Conservation (phyloP, 2,329 filamentous ascomycete species). For the Penicillium vulpinum region DNA sequence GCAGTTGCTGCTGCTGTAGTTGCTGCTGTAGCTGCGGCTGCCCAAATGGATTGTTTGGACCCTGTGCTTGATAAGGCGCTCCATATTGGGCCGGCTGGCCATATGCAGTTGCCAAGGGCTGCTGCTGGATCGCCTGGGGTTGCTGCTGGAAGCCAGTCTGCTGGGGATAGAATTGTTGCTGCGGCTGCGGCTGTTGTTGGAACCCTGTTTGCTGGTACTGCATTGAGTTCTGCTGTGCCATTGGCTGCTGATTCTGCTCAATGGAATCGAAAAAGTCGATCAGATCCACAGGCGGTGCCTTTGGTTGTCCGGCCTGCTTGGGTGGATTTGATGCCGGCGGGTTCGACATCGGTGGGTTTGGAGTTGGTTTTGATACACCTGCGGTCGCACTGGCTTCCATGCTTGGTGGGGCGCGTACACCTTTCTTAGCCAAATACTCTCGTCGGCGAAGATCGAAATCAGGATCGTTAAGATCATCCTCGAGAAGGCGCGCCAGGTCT, state of each 20-base stretch:
- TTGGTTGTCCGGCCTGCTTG: constrained; percentile 36
- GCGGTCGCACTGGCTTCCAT: constrained; percentile 48
- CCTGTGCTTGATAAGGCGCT: constrained; percentile 28
- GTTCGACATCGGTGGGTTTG: constrained; percentile 14
- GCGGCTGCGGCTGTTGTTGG: constrained; percentile 35
- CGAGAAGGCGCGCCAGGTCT: constrained; percentile 81
- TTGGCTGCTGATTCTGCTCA: constrained; percentile 78
- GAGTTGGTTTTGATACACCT: constrained; percentile 18
- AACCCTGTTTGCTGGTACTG: constrained; percentile 41
- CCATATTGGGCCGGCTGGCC: constrained; percentile 23
- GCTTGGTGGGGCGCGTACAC: constrained; percentile 55
- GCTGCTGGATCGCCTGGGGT: constrained; percentile 38
- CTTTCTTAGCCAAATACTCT: constrained; percentile 87
- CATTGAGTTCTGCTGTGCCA: constrained; percentile 50
- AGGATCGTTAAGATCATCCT: constrained; percentile 90
- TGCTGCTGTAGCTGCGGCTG: too few species aligned
- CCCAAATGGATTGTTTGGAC: constrained; percentile 39
- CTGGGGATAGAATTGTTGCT: constrained; percentile 39
- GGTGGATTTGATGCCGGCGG: constrained; percentile 23
- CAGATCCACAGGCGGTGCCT: constrained; percentile 62
- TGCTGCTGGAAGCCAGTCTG: constrained; percentile 37
- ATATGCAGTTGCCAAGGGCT: constrained; percentile 31
- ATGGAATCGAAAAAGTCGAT: constrained; percentile 97
- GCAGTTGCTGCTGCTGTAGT: constrained; percentile 26
- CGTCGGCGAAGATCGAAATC: constrained; percentile 93